Conservation (phyloP, 2,329 filamentous ascomycete genomes). For the Coleophoma eucalyptorum region DNA sequence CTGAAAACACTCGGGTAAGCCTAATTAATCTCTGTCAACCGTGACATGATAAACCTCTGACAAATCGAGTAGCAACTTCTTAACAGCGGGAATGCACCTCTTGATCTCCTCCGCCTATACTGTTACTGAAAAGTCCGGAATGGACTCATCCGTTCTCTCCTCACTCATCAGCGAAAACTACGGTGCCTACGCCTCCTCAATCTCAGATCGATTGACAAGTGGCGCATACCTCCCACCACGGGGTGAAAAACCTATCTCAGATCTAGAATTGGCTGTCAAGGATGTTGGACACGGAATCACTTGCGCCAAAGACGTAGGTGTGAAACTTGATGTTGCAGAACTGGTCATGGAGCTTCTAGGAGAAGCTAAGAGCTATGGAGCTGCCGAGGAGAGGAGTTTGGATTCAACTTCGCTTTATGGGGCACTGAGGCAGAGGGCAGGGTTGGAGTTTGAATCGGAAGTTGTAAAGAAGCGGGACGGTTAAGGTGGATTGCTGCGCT, state of each 20-base stretch:
- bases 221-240: conserved; percentile 37
- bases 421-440: conserved; percentile 37
- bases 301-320: conserved; percentile 34
- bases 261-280: conserved; percentile 45
- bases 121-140: conserved; percentile 39
- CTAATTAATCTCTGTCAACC: neutral
- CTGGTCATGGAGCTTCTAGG: conserved; percentile 37
- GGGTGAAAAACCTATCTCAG: conserved; percentile 38
- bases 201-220: conserved; percentile 38
- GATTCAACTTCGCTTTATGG: conserved; percentile 51
- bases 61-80: conserved; percentile 21
- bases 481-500: neutral
- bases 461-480: conserved; percentile 18
- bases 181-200: conserved; percentile 34
- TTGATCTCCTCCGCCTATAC: conserved; percentile 40
- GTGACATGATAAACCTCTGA: neutral
- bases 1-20: conserved; percentile 35
- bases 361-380: conserved; percentile 34
- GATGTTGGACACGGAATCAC: conserved; percentile 46
- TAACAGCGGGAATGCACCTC: conserved; percentile 39
- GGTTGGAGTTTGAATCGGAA: conserved; percentile 39
- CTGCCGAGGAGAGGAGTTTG: conserved; percentile 30
- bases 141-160: conserved; percentile 35
- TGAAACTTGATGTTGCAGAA: conserved; percentile 36
- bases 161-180: conserved; percentile 37